Conservation (phyloP, 2,329 filamentous ascomycete species). For the Diaporthe citrichinensis region DNA sequence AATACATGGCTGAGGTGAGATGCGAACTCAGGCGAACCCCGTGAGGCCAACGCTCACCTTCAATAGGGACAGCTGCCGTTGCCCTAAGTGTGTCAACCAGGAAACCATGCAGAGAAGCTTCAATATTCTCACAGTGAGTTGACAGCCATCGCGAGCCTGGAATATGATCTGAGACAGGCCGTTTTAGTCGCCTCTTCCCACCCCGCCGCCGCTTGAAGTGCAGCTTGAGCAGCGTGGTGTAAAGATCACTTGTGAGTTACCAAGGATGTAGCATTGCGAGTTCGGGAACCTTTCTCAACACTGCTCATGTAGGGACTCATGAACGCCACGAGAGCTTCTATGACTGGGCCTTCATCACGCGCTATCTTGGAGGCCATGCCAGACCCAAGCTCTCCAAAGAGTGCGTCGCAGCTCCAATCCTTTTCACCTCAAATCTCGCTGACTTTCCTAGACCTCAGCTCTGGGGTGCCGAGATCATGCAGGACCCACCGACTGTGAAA, state of each 20-base stretch:
- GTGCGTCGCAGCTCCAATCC: conserved; percentile 35
- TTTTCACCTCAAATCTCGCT: not conserved
- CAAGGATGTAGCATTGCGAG: not conserved
- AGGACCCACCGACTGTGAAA: conserved; percentile 69
- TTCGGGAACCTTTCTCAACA: conserved; percentile 38
- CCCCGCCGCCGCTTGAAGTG: conserved; percentile 56
- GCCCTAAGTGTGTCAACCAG: conserved; percentile 75
- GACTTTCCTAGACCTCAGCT: conserved; percentile 28
- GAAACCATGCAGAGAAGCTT: conserved; percentile 78
- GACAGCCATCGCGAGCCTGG: conserved; percentile 30
- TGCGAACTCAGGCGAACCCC: too few species aligned
- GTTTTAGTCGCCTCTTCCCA: conserved; percentile 47
- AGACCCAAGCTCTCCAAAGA: conserved; percentile 54
- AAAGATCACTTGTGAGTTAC: conserved; percentile 64
- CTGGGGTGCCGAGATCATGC: conserved; percentile 53
- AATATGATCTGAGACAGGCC: not conserved
- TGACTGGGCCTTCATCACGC: conserved; percentile 71
- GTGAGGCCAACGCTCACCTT: not conserved
- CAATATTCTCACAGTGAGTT: conserved; percentile 75
- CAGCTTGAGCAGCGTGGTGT: conserved; percentile 54
- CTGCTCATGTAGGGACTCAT: conserved; percentile 67
- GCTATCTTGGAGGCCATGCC: conserved; percentile 56
- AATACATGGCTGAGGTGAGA: conserved; percentile 40
- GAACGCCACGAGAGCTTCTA: conserved; percentile 80
- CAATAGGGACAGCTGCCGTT: conserved; percentile 80